Evolutionary conservation across 306 rosid species (phyloP).

Genomic region (Rosa multiflora): DNA sequence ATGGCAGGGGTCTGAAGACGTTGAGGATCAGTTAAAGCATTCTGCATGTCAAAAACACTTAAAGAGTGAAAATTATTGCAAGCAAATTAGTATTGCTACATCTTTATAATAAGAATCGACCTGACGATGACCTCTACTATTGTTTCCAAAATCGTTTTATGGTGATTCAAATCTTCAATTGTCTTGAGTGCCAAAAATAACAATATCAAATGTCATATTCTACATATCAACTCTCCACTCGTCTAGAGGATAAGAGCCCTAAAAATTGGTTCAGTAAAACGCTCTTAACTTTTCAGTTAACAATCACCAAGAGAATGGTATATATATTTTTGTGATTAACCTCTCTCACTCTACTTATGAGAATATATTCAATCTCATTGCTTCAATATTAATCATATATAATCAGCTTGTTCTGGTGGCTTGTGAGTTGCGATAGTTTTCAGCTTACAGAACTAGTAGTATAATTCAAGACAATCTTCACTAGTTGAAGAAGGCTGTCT

Average conservation of each 20-base stretch:
- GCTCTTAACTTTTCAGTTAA: neutral
- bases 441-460: neutral
- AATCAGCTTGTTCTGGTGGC: neutral
- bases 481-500: neutral
- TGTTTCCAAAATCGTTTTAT: neutral
- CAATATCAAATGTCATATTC: neutral
- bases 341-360: neutral
- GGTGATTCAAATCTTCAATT: neutral
- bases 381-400: neutral
- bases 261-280: neutral
- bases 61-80: neutral
- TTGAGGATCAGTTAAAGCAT: conserved; percentile 89
- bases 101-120: neutral
- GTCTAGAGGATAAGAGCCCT: neutral
- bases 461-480: neutral
- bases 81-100: neutral
- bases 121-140: neutral
- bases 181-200: neutral
- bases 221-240: neutral
- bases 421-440: neutral
- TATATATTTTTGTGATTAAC: neutral
- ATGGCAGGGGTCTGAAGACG: conserved; percentile 93
- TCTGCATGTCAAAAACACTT: conserved; percentile 42
- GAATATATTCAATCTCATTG: neutral
- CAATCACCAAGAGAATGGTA: neutral